These are phyloP conservation scores for Prunella vulgaris DNA, from an alignment of 257 asterid genomes.

Conservation along the genomic window DNA sequence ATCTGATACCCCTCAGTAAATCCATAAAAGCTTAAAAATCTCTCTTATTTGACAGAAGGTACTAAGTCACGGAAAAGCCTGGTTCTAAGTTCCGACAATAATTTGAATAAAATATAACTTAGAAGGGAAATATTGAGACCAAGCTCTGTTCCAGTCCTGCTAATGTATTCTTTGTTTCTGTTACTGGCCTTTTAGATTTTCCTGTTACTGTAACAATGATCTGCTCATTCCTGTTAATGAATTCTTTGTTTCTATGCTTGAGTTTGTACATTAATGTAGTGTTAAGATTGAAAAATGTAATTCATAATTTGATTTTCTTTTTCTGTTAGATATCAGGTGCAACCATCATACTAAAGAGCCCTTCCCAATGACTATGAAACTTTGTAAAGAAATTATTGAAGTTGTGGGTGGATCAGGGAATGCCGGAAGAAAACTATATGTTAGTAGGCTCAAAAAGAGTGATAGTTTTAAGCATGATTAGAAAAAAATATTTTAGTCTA, in stretches of 20 bases:
- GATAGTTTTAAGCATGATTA: too few relatives aligned
- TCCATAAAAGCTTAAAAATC: background rate
- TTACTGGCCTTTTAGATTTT: background rate
- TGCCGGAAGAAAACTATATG: too few relatives aligned
- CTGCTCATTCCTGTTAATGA: too few relatives aligned
- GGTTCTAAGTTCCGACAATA: too few relatives aligned
- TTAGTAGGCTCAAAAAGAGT: too few relatives aligned
- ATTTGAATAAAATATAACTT: too few relatives aligned
- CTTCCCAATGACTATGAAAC: too few relatives aligned
- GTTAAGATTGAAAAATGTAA: background rate
- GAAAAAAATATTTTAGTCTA: too few relatives aligned
- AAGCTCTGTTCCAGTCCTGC: background rate
- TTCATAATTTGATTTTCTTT: background rate
- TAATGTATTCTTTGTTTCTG: background rate
- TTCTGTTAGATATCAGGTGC: conserved; percentile 51
- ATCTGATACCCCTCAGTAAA: background rate
- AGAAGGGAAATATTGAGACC: background rate
- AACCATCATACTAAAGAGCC: conserved; percentile 28
- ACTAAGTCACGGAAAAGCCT: background rate
- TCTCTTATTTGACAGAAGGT: background rate
- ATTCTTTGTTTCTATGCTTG: too few relatives aligned
- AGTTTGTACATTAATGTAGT: background rate
- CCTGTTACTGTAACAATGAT: too few relatives aligned
- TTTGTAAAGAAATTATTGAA: too few relatives aligned
- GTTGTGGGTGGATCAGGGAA: too few relatives aligned